These are phyloP conservation scores for Tolypocladium tundrense DNA, from an alignment of 2,329 filamentous ascomycete species.

Conservation along the genomic window DNA sequence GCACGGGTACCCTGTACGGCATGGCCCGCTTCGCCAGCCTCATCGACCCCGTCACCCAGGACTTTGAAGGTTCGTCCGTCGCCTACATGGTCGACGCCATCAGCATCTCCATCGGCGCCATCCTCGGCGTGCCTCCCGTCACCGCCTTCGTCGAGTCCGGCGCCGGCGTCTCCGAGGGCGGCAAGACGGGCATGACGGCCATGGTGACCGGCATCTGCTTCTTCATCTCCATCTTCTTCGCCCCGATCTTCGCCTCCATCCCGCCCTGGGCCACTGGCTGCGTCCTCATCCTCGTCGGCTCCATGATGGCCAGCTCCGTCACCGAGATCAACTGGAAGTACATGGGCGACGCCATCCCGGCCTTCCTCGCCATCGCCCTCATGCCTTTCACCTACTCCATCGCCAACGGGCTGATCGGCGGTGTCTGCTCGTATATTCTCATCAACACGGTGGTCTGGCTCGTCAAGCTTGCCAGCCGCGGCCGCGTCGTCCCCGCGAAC, in stretches of 20 bases:
- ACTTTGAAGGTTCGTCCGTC: slow-evolving; percentile 76
- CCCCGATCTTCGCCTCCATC: slow-evolving; percentile 81
- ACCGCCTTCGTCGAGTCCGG: slow-evolving; percentile 86
- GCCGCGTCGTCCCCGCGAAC: slow-evolving; percentile 63
- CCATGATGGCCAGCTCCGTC: slow-evolving; percentile 71
- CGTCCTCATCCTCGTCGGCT: slow-evolving; percentile 79
- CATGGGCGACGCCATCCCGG: slow-evolving; percentile 71
- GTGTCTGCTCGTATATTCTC: slow-evolving; percentile 65
- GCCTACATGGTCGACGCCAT: slow-evolving; percentile 79
- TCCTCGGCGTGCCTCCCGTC: slow-evolving; percentile 70
- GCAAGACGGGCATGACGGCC: slow-evolving; percentile 74
- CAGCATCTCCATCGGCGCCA: slow-evolving; percentile 65
- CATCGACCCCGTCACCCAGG: slow-evolving; percentile 72
- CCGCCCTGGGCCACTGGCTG: slow-evolving; percentile 84
- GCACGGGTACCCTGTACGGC: slow-evolving; percentile 77
- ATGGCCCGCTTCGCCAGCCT: slow-evolving; percentile 79
- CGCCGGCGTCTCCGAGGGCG: slow-evolving; percentile 80
- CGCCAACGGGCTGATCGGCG: slow-evolving; percentile 74
- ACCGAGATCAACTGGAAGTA: slow-evolving; percentile 86
- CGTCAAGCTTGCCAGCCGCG: slow-evolving; percentile 54
- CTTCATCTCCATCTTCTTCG: slow-evolving; percentile 81
- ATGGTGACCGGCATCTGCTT: slow-evolving; percentile 73
- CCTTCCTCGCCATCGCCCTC: slow-evolving; percentile 71
- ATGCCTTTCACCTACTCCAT: slow-evolving; percentile 92
- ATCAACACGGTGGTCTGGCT: slow-evolving; percentile 65